Evolutionary conservation across 352 stramenopile species (phyloP).

Genomic region (Phytophthora pinifolia): DNA sequence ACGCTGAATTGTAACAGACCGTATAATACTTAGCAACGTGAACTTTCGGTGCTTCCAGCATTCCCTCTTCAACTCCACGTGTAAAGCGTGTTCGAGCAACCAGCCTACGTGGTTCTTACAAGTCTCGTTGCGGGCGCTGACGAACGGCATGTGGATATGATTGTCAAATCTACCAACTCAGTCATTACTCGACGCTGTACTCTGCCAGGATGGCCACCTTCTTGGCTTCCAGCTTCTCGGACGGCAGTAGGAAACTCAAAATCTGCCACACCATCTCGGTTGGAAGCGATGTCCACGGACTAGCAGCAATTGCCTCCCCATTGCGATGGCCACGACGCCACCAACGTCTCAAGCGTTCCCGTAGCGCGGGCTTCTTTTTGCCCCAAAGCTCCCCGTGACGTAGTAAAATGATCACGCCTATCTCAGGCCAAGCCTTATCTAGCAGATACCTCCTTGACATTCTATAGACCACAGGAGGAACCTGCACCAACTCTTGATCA

Average conservation of each 20-base stretch:
- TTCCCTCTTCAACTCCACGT: too few relatives aligned
- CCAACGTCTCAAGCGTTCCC: neutral
- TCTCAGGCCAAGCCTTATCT: neutral
- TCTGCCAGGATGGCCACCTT: too few relatives aligned
- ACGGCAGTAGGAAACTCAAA: conserved; percentile 5
- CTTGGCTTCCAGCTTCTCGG: neutral
- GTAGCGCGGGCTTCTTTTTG: neutral
- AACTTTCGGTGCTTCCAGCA: too few relatives aligned
- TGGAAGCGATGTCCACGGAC: neutral
- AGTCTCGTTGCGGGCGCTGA: too few relatives aligned
- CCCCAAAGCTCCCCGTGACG: conserved; percentile 1
- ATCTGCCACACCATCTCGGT: neutral
- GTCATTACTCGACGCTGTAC: too few relatives aligned
- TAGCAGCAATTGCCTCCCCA: neutral
- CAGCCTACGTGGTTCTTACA: too few relatives aligned
- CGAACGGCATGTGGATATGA: too few relatives aligned
- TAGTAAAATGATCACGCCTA: neutral
- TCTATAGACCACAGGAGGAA: neutral
- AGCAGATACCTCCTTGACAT: conserved; percentile 1
- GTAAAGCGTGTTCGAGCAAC: too few relatives aligned
- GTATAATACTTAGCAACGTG: too few relatives aligned
- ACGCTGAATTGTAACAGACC: too few relatives aligned
- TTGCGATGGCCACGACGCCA: conserved; percentile 1
- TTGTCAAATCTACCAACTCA: too few relatives aligned
- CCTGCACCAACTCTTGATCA: neutral